Percentiles rank a stretch among this genome's conserved stretches.
These are phyloP conservation scores for Postia placenta DNA, from an alignment of 768 basidiomycete species.

Conservation along the genomic window DNA sequence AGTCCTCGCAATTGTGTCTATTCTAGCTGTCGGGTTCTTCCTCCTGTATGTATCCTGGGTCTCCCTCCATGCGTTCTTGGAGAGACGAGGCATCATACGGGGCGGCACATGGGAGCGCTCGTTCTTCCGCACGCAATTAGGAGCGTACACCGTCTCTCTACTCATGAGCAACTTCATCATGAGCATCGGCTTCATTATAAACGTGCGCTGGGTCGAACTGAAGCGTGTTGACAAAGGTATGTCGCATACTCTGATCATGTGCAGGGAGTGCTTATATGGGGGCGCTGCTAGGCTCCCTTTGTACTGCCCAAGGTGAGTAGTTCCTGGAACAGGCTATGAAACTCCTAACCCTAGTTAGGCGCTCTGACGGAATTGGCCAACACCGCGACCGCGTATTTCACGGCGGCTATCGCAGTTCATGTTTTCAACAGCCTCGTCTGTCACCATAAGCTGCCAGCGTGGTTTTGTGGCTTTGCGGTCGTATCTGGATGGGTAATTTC, in stretches of 20 bases:
- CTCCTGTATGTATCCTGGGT: conserved; percentile 43
- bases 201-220: conserved; percentile 40
- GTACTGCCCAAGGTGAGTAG: conserved; percentile 52
- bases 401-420: conserved; percentile 57
- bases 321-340: background rate
- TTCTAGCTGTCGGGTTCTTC: conserved; percentile 46
- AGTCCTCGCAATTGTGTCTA: conserved; percentile 48
- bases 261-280: no score
- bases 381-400: conserved; percentile 59
- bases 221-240: conserved; percentile 20
- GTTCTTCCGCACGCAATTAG: conserved; percentile 70
- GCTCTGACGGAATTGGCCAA: conserved; percentile 55
- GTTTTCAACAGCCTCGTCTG: conserved; percentile 63
- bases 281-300: conserved; percentile 38
- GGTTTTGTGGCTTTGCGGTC: conserved; percentile 39
- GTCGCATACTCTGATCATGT: background rate
- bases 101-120: conserved; percentile 26
- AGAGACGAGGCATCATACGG: conserved; percentile 3
- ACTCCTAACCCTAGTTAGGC: conserved; percentile 4
- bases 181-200: conserved; percentile 47
- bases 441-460: conserved; percentile 42
- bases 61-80: conserved; percentile 28
- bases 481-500: conserved; percentile 51
- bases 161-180: conserved; percentile 52
- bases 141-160: conserved; percentile 60